Evolutionary conservation across 129 eudicot genomes (phyloP), one percentile per base, ranked within the genome.

Genomic region (Scalesia atractyloides): DNA sequence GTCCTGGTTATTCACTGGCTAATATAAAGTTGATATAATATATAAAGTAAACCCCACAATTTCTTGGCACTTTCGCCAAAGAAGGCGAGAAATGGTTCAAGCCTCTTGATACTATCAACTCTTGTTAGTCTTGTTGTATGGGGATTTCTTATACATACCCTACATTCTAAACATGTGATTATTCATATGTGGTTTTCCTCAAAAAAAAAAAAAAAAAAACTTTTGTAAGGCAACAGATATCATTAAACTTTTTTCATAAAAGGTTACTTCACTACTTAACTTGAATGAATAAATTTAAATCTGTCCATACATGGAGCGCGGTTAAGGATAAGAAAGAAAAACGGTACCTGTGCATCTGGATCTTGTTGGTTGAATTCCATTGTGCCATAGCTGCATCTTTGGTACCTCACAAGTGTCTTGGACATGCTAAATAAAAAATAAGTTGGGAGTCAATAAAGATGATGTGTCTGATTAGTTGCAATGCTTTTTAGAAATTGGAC

Each of bases 341-440:
- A 11, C 13, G 9, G 7, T 59, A 85, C 89, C 89, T 85, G 82
- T 43, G 80, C 15, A 62, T 79, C 84, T 44, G 30, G 68, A 74
- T 76, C 77, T 51, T 58, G 53, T 37, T 75, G 82, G 74, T 60
- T 73, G 1, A 59, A 62, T 74, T 81, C 84, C 65, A 71, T 69
- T 66, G 82, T 69, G 20, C 79, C 89, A 68, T 81, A 82, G 64
- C 80, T 85, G 80, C 82, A 82, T 79, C 86, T 82, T 10, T 85
- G 86, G 52, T 82, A 85, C 73, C 81, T 82, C 51, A 71, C 89
- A 69, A 85, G 59, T 19, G 86, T 85, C 76, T 78, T 78, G 70
- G 69, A 47, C 73, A 85, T 85, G 66, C 89, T 85, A 64, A 20
- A 81, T 69, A 34, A 66, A 37, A 44, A n/a, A 41, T n/a, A 50